phyloP scores from a whole-genome alignment of 2,329 filamentous ascomycete species.

The Colletotrichum sp. region DNA sequence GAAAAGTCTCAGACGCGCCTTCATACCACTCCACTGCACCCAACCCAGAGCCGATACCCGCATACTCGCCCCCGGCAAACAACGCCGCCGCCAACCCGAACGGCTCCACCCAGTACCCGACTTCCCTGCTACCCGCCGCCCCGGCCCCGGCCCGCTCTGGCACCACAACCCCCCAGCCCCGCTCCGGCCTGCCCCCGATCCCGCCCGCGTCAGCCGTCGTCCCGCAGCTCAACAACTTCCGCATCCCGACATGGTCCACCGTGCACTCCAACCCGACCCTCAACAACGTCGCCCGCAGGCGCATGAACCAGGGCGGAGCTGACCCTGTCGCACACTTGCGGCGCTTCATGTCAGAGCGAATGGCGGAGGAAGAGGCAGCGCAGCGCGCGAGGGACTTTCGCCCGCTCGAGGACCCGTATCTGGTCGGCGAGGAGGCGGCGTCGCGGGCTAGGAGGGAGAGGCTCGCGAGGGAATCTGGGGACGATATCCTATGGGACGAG shows the following conservation, averaged over 20 bases:
- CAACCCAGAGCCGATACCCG: conserved; percentile 52
- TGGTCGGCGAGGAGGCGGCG: conserved; percentile 71
- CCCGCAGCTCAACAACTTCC: conserved; percentile 54
- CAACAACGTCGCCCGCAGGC: conserved; percentile 67
- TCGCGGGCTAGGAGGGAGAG: conserved; percentile 60
- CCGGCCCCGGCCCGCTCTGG: conserved; percentile 30
- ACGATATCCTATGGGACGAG: conserved; percentile 60
- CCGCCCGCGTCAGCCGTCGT: conserved; percentile 38
- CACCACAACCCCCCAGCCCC: conserved; percentile 25
- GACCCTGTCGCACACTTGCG: conserved; percentile 34
- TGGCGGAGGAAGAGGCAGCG: conserved; percentile 39
- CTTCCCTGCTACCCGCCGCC: conserved; percentile 15
- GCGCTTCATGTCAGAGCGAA: conserved; percentile 37
- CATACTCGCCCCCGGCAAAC: conserved; percentile 49
- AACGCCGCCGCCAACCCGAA: conserved; percentile 17
- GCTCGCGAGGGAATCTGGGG: conserved; percentile 59
- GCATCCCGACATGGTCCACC: conserved; percentile 64
- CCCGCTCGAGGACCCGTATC: conserved; percentile 69
- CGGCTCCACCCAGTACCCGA: conserved; percentile 22
- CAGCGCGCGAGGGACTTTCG: conserved; percentile 29
- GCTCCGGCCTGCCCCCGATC: conserved; percentile 56
- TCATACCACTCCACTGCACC: conserved; percentile 65
- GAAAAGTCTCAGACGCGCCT: conserved; percentile 65
- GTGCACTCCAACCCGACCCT: conserved; percentile 62
- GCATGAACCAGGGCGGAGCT: conserved; percentile 44